Evolutionary conservation across 2,329 filamentous ascomycete species (phyloP).

Genomic region (Blumeria hordei): DNA sequence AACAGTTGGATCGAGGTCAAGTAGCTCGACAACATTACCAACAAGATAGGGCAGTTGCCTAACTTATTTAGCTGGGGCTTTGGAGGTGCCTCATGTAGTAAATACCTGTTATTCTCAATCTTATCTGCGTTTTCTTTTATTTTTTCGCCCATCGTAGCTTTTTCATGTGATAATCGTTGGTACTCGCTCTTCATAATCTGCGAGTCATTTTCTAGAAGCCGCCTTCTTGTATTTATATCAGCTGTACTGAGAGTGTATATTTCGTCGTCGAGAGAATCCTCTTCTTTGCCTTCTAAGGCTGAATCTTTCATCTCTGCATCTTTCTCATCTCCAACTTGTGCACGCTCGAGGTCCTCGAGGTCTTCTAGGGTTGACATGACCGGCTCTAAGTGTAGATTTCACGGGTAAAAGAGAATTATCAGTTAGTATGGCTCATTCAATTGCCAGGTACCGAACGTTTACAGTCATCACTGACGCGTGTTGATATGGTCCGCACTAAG

Average conservation of each 20-base stretch:
- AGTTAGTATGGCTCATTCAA: too few relatives aligned
- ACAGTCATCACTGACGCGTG: too few relatives aligned
- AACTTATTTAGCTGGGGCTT: constrained; percentile 5
- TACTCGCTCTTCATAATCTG: constrained; percentile 97
- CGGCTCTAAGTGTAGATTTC: too few relatives aligned
- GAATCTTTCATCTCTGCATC: constrained; percentile 76
- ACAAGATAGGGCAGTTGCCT: constrained; percentile 97
- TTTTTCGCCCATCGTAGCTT: constrained; percentile 88
- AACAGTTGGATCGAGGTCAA: constrained; percentile 86
- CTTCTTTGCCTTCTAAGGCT: constrained; percentile 41
- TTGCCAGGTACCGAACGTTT: too few relatives aligned
- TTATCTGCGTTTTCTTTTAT: constrained; percentile 98
- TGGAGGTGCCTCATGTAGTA: constrained; percentile 1
- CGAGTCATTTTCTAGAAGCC: constrained; percentile 89
- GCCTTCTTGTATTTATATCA: constrained; percentile 77
- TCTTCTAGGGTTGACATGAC: constrained; percentile 56
- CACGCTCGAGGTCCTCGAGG: constrained; percentile 50
- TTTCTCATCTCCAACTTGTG: constrained; percentile 38
- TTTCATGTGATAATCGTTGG: constrained; percentile 83
- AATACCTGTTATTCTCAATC: constrained; percentile 93
- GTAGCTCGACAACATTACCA: constrained; percentile 89
- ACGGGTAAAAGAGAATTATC: too few relatives aligned
- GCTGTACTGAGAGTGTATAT: constrained; percentile 80
- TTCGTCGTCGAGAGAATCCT: constrained; percentile 76
- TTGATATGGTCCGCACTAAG: too few relatives aligned